Evolutionary conservation across 169 alveolate species (phyloP), one percentile per base, ranked within the genome.

Genomic region (Eimeria maxima): DNA sequence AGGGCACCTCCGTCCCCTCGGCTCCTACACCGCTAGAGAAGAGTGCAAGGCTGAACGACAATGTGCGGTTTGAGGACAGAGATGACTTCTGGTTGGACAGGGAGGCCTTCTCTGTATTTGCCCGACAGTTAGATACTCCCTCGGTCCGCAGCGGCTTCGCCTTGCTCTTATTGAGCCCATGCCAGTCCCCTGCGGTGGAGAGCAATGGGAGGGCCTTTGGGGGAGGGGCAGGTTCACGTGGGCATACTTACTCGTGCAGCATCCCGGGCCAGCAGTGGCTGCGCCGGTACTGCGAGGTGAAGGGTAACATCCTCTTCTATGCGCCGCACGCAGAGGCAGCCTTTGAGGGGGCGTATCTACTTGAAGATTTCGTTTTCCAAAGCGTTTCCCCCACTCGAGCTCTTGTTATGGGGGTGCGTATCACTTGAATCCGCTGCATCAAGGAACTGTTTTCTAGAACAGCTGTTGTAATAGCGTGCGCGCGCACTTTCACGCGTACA

Each of bases 321-420:
- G 93, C 96, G n/a, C 88, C 93, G 20, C 93, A 78, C 50, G 29
- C 84, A 24, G 96, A 81, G 44, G 92, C 96, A 14, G 76, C 93
- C 24, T 93, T 60, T 81, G 96, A 93, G 86, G 96, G 96, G 71
- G 96, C 96, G 3, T 93, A 47, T 69, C 71, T 93, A 57, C 93
- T 93, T 33, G 96, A 93, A 38, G 78, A 93, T 22, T 87, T 93
- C n/a, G 73, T 57, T 22, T 84, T 84, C 38, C 65, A 84, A 80
- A 53, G 38, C 29, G 24, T 84, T 20, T n/a, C 78, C n/a, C 78
- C 80, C 45, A 45, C 55, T 18, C 78, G 93, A 10, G 93, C 93
- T 20, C 78, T 84, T 38, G 93, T 47, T 38, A 84, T 84, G 78
- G 93, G 93, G 78, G 93, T 84, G 27, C 45, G 80, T 24, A 44